Base-by-base conservation (phyloP, 441 rosid species). In the Brassica balearica region DNA sequence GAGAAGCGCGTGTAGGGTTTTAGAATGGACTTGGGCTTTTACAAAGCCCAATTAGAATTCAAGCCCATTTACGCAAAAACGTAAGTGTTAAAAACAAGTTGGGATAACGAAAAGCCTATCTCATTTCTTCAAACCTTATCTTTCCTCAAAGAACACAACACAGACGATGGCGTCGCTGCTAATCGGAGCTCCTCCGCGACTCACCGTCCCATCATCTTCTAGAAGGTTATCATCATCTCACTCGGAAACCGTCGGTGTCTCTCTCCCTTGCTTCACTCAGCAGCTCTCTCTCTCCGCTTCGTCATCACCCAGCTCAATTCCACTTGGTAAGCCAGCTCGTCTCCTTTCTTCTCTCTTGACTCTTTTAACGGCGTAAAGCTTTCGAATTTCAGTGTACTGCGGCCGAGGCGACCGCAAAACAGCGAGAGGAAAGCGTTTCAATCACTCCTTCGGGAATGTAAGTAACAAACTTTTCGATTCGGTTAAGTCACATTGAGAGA, bases 331-430 rank as follows among this genome's bases (percentile, higher is more conserved):
- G 9, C 15, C 29, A 29, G 41, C 8, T 15, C n/a, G 3, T 0
- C 9, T 3, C 69, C 17, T 29, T 63, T n/a, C 12, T 10, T 29
- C 46, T 12, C 1, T 32, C 9, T 5, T n/a, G 9, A 14, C 12
- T 36, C 14, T 1, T 7, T 29, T 29, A 29, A 29, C 34, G 34
- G 34, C 34, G 34, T 29, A 46, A 46, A 12, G 15, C 10, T 9
- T 48, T 48, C 23, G 23, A n/a, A 27, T 61, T 3, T 17, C 84
- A 92, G 98, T 94, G 60, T 86, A 85, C 77, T 94, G 97, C 65
- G 96, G 97, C 2, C 77, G 97, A 81, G 96, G 96, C 56, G 97
- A 94, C 80, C 87, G 72, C 84, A 92, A 92, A 84, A 92, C 96
- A 4, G 91, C 81, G 9, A 89, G 77, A 76, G 97, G 97, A 60